These are phyloP conservation scores for Xylariaceae sp. DNA, from an alignment of 2,329 filamentous ascomycete genomes.

Conservation along the genomic window DNA sequence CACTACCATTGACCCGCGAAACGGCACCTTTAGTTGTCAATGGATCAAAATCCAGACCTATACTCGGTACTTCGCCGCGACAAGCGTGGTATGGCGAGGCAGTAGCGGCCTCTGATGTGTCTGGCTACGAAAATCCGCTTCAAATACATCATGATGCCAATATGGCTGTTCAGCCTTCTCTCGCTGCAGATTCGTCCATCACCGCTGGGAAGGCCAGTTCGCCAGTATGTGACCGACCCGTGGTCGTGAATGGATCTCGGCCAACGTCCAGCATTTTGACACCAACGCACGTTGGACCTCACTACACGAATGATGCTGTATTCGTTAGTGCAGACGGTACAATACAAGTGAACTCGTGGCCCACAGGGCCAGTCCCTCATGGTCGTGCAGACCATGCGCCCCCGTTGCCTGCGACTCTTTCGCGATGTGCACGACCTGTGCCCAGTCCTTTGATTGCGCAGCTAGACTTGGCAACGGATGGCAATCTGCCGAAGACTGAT, in stretches of 20 bases:
- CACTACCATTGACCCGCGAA: slow-evolving; percentile 34
- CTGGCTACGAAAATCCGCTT: slow-evolving; percentile 35
- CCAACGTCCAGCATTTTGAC: slow-evolving; percentile 11
- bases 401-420: slow-evolving; percentile 14
- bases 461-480: slow-evolving; percentile 50
- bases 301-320: slow-evolving; percentile 32
- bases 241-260: slow-evolving; percentile 41
- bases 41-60: slow-evolving; percentile 35
- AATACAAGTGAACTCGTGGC: slow-evolving; percentile 22
- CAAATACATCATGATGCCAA: slow-evolving; percentile 34
- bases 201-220: slow-evolving; percentile 25
- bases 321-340: slow-evolving; percentile 21
- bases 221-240: slow-evolving; percentile 38
- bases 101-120: slow-evolving; percentile 26
- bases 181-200: slow-evolving; percentile 20
- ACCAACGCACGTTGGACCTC: slow-evolving; percentile 15
- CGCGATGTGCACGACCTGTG: slow-evolving; percentile 36
- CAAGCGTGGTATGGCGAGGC: slow-evolving; percentile 29
- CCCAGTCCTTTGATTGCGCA: slow-evolving; percentile 50
- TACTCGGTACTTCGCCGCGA: slow-evolving; percentile 27
- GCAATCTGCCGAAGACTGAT: slow-evolving; percentile 40
- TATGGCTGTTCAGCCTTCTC: slow-evolving; percentile 22
- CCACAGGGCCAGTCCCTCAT: slow-evolving; percentile 6
- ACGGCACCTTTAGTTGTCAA: slow-evolving; percentile 39
- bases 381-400: background rate